A percentile compares a stretch with the other conserved stretches of the same genome.
Evolutionary conservation across 805 yeast species (phyloP).

Genomic region (Saturnispora saitoi): DNA sequence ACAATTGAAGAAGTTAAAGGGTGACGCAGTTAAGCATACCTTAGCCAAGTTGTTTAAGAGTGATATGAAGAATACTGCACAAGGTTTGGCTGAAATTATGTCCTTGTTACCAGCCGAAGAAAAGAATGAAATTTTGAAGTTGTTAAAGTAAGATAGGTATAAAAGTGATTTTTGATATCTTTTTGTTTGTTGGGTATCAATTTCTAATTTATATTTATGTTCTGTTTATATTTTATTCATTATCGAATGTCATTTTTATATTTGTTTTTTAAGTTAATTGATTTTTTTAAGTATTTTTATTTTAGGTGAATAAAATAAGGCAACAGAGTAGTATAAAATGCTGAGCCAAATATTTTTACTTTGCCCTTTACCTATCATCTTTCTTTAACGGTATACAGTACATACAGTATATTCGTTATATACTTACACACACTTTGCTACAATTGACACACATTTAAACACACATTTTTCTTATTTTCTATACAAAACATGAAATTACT

Average conservation of each 20-base stretch:
- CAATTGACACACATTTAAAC: not conserved
- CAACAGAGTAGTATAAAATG: not conserved
- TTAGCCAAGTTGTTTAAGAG: slow-evolving; percentile 51
- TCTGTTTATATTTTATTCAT: not conserved
- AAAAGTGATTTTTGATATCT: not conserved
- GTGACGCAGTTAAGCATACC: slow-evolving; percentile 57
- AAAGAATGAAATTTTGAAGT: slow-evolving; percentile 34
- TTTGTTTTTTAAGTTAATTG: not conserved
- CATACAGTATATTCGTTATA: not conserved
- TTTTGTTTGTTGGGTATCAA: slow-evolving; percentile 9
- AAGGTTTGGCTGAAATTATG: slow-evolving; percentile 48
- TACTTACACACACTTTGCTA: not conserved
- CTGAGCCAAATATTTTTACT: slow-evolving; percentile 3
- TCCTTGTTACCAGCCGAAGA: slow-evolving; percentile 46
- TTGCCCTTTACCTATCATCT: not conserved
- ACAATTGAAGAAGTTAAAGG: slow-evolving; percentile 53
- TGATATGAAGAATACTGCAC: slow-evolving; percentile 44
- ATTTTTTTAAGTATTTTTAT: not conserved
- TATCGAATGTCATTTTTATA: not conserved
- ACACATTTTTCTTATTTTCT: not conserved
- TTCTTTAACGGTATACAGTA: not conserved
- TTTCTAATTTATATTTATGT: slow-evolving; percentile 2
- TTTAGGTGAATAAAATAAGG: not conserved
- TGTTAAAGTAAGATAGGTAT: slow-evolving; percentile 17
- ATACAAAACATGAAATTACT: not conserved